phyloP scores from a whole-genome alignment of 345 rosid genomes.

The Boechera divaricarpa region DNA sequence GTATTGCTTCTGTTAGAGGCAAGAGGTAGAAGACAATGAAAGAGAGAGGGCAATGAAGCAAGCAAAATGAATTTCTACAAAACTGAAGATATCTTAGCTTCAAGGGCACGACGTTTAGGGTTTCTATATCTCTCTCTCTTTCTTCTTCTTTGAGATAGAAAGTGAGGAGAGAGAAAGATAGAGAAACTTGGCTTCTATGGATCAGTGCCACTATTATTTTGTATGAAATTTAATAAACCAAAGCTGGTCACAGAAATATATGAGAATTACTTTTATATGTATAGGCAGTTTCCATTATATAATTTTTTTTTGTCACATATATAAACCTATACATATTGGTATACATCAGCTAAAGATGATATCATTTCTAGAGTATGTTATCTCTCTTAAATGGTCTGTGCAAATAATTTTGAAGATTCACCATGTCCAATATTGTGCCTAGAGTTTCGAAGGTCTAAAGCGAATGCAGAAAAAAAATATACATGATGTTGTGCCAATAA shows the following conservation, averaged over 20 bases:
- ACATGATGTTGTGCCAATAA: conserved; percentile 3
- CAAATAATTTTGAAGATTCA: neutral
- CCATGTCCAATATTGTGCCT: neutral
- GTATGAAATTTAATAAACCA: conserved; percentile 42
- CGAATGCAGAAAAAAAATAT: neutral
- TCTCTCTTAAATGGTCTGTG: neutral
- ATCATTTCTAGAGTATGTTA: conserved; percentile 12
- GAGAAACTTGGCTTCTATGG: conserved; percentile 42
- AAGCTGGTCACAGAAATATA: conserved; percentile 62
- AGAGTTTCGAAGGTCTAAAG: neutral
- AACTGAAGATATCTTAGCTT: conserved; percentile 59
- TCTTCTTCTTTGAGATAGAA: conserved; percentile 46
- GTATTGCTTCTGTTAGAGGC: conserved; percentile 46
- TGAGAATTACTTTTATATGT: conserved; percentile 34
- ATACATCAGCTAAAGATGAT: conserved; percentile 10
- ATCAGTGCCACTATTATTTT: conserved; percentile 51
- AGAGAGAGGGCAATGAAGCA: conserved; percentile 42
- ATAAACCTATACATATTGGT: neutral
- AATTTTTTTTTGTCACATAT: neutral
- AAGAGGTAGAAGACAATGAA: conserved; percentile 52
- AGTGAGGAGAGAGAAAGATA: conserved; percentile 17
- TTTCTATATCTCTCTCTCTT: conserved; percentile 43
- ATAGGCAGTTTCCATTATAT: conserved; percentile 3
- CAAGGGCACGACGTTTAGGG: conserved; percentile 64
- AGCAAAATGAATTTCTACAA: conserved; percentile 43